Evolutionary conservation across 805 yeast genomes (phyloP).

Genomic region (Clavispora vitiphila): DNA sequence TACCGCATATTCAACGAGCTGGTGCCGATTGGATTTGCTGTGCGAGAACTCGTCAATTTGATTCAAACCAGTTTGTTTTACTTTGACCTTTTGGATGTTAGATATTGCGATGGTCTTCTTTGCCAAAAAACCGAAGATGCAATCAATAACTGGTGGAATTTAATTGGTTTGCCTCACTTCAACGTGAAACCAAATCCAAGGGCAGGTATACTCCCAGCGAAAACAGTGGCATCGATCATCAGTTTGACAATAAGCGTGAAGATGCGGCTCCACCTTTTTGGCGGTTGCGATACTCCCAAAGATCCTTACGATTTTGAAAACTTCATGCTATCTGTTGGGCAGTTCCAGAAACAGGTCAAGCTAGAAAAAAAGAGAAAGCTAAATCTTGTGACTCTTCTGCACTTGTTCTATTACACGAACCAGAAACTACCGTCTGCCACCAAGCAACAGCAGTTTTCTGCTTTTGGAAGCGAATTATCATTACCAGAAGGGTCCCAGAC

Average conservation of each 20-base stretch:
- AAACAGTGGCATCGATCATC: constrained; percentile 72
- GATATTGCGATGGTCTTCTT: constrained; percentile 76
- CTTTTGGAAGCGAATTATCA: constrained; percentile 9
- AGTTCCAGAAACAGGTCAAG: constrained; percentile 70
- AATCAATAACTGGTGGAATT: constrained; percentile 74
- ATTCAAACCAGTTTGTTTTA: constrained; percentile 75
- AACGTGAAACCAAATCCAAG: constrained; percentile 39
- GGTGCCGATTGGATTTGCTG: constrained; percentile 61
- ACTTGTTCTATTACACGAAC: constrained; percentile 32
- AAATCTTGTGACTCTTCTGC: constrained; percentile 50
- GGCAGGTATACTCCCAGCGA: constrained; percentile 56
- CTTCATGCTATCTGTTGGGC: constrained; percentile 62
- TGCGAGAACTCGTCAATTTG: constrained; percentile 65
- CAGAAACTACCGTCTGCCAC: constrained; percentile 23
- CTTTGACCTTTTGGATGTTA: constrained; percentile 65
- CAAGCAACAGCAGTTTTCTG: constrained; percentile 6
- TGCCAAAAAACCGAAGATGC: constrained; percentile 77
- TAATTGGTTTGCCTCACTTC: constrained; percentile 53
- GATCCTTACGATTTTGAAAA: constrained; percentile 79
- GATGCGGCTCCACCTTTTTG: constrained; percentile 43
- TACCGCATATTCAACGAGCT: constrained; percentile 51
- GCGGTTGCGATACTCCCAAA: constrained; percentile 54
- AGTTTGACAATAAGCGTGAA: constrained; percentile 73
- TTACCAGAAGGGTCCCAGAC: constrained; percentile 8
- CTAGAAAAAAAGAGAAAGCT: constrained; percentile 48